Evolutionary conservation across 495 filamentous ascomycete genomes (phyloP), one percentile per base, ranked within the genome.

Genomic region (Penicillium odoratum): DNA sequence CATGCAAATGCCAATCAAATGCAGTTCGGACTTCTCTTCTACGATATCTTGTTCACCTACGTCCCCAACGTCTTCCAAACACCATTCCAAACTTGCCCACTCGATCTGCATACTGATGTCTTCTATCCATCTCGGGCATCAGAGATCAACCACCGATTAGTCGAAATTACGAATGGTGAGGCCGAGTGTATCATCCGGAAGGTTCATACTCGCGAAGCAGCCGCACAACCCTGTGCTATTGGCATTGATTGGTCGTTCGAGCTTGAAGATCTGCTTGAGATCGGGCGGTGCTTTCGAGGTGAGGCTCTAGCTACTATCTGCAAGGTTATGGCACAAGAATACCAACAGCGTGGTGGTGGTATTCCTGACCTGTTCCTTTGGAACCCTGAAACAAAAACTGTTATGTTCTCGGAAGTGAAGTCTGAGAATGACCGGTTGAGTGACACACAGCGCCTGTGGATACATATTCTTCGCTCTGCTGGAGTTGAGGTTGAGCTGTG

Each of bases 31-130:
- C 92, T 92, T 63, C 83, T 98, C 21, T 96, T 98, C 75, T 93
- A 86, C 77, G 93, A 98, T 73, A 83, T 97, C 33, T 79, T 98
- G 6, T 98, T 97, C 74, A 81, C 92, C 34, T 96, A 96, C 73
- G 81, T 97, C 29, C 93, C 94, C 25, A 97, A 97, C 61, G 93
- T 98, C 60, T 98, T 98, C 74, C 92, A 98, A 68, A 98, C 93
- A 4, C 80, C 88, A 5, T 98, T 88, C 69, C 94, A 98, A 67
- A 96, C 91, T 0, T 95, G 91, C 64, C 94, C 94, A 1, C 78
- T 98, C 13, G 94, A 98, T 68, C 79, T 98, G 7, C 88, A 93
- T 68, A 97, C 93, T 4, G 94, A 97, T 73, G 87, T 91, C 16
- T 98, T 98, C 78, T 98, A 91, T 66, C 85, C 90, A 0, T 83